Evolutionary conservation across 371 early-diverging fungal genomes (phyloP), one percentile per base, ranked within the genome.

Genomic region (Mucor sp.): DNA sequence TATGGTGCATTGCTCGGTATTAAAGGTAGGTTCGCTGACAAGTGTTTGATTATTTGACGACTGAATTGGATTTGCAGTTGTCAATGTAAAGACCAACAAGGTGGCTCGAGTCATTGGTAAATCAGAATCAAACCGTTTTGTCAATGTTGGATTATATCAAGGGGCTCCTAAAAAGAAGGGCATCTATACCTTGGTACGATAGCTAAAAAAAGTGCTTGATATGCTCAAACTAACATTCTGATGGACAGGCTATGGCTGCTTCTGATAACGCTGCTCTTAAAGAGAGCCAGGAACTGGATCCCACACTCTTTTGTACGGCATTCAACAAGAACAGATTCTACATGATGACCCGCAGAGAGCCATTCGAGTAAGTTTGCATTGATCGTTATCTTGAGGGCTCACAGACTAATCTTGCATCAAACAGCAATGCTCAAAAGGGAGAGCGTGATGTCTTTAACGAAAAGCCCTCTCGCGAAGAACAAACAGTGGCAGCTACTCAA

Each of bases 361-460:
- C 97, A 0, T 94, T 95, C 61, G 84, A 85, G 88, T 89, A 74
- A 71, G 78, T 73, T 32, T 35, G 5, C 14, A 27, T 32, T 47
- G 3, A 3, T 47, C 21, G 47, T 11, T 8, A 47, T 2, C 6
- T 3, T n/a, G 9, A 1, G 3, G 21, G 19, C 8, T 9, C n/a
- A 11, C 9, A 19, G 0, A 47, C 47, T 47, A 8, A 47, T 2
- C 19, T 8, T 3, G 11, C 3, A 3, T 47, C 1, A 9, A 15
- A 9, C 69, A 63, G 60, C 23, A 85, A 85, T 25, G 76, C 73
- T 7, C 81, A 85, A 62, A 89, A 88, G 62, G 85, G 83, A 21
- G 91, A 91, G 57, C 91, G 99, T 62, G 99, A 98, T 86, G 88
- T 97, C 27, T 97, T 97, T 72, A 98, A 98, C 80, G 99, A 98